Base-by-base conservation (phyloP, 139 green algal genomes). In the Chlamydomonas applanata region DNA sequence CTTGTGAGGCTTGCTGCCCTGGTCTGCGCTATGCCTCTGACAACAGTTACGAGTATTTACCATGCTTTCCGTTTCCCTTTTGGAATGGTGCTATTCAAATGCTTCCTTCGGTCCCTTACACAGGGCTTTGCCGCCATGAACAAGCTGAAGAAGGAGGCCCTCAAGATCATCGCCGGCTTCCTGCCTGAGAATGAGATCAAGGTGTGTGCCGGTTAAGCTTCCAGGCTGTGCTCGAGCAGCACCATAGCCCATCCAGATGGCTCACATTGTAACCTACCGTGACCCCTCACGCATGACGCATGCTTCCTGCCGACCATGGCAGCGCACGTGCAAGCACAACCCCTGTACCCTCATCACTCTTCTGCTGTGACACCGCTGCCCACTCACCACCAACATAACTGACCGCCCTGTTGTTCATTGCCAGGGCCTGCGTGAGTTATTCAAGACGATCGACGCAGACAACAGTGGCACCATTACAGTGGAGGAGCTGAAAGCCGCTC, bases 111-210 rank as follows among this genome's bases (percentile, higher is more conserved):
- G 19, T 56, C 46, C 17, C 14, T 56, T 56, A 56, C 98, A 65
- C 87, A 88, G 69, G 84, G 89, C 66, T 99, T 99, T 85, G 83
- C 89, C 0, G 80, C 64, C 56, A 94, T 97, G 86, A 98, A 97
- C 86, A 95, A 94, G 84, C 84, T 99, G 49, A 97, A 99, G 89
- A 95, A 96, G 81, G 82, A 95, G 78, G 96, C 96, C 24, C 44
- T 85, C 27, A 81, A 81, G 81, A 78, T 94, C 66, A 95, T 97
- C 29, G 92, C 92, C 3, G 67, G 71, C 0, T 79, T 76, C 59
- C 87, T 97, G 81, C 87, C 93, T 5, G 80, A 86, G 36, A 80
- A 89, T 5, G 93, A 97, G 84, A 93, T 97, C 11, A 49, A 49
- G 40, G 40, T 49, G 40, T 49, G 40, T 11, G 11, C 40, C 7